phyloP scores from a whole-genome alignment of 768 basidiomycete genomes.

The Russula earlei region DNA sequence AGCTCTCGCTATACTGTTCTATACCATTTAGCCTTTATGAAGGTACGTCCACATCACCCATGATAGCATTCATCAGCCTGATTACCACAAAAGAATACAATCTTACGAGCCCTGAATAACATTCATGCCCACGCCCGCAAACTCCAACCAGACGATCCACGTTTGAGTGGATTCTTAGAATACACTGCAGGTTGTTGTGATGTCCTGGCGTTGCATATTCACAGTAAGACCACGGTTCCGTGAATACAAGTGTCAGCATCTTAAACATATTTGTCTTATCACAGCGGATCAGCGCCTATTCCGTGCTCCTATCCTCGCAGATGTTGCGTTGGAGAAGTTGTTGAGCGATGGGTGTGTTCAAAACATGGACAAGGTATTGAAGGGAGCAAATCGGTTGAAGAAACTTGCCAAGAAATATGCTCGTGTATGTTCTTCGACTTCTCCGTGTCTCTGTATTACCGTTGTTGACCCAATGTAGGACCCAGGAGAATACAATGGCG shows the following conservation, averaged over 20 bases:
- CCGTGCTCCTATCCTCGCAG: background rate
- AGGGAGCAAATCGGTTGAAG: background rate
- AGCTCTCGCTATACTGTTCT: constrained; percentile 11
- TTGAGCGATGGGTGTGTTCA: constrained; percentile 3
- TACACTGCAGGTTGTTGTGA: constrained; percentile 13
- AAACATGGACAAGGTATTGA: constrained; percentile 9
- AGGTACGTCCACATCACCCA: background rate
- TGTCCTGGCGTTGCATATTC: constrained; percentile 1
- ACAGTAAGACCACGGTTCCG: background rate
- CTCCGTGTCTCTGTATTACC: background rate
- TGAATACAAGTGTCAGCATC: background rate
- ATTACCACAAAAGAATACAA: constrained; percentile 9
- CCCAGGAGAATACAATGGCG: background rate
- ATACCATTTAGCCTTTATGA: constrained; percentile 16
- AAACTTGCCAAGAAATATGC: constrained; percentile 6
- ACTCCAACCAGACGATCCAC: background rate
- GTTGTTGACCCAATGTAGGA: background rate
- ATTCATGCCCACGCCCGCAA: constrained; percentile 2
- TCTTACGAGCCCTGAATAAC: constrained; percentile 17
- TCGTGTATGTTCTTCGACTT: background rate
- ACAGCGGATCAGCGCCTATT: constrained; percentile 7
- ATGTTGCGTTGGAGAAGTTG: background rate
- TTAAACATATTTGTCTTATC: background rate
- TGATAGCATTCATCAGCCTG: background rate
- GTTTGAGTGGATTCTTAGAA: constrained; percentile 5